phyloP scores from a whole-genome alignment of 441 rosid genomes.

The Pelargonium myrrhifolium region DNA sequence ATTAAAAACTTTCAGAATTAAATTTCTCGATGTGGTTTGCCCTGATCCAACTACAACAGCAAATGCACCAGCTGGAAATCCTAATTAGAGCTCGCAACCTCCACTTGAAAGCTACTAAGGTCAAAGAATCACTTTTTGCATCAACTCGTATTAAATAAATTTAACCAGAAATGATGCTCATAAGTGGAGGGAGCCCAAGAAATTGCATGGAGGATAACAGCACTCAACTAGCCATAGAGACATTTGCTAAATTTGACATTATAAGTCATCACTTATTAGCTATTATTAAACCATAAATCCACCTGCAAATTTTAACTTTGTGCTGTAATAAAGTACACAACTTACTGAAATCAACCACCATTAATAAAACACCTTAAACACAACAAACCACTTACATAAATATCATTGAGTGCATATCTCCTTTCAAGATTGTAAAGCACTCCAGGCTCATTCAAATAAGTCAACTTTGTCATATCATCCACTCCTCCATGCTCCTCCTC shows the following conservation, averaged over 20 bases:
- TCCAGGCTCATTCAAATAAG: conserved; percentile 93
- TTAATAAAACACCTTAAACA: background rate
- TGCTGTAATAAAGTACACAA: no score
- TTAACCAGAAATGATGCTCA: background rate
- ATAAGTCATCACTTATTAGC: background rate
- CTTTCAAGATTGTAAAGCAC: conserved; percentile 60
- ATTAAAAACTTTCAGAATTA: background rate
- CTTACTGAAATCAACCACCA: background rate
- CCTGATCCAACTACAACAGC: background rate
- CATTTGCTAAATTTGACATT: no score
- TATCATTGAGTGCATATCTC: conserved; percentile 67
- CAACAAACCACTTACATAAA: conserved; percentile 37
- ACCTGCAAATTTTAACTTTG: background rate
- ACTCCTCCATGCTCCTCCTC: conserved; percentile 36
- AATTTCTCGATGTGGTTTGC: background rate
- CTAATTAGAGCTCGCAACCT: background rate
- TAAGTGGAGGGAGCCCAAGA: background rate
- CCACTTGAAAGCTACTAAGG: background rate
- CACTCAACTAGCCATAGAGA: no score
- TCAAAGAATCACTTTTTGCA: background rate
- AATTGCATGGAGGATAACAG: background rate
- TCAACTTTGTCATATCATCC: conserved; percentile 93
- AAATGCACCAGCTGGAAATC: background rate
- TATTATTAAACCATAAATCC: background rate
- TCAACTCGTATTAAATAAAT: background rate